Conservation (phyloP, 2,329 filamentous ascomycete genomes). For the Claviceps humidiphila region DNA sequence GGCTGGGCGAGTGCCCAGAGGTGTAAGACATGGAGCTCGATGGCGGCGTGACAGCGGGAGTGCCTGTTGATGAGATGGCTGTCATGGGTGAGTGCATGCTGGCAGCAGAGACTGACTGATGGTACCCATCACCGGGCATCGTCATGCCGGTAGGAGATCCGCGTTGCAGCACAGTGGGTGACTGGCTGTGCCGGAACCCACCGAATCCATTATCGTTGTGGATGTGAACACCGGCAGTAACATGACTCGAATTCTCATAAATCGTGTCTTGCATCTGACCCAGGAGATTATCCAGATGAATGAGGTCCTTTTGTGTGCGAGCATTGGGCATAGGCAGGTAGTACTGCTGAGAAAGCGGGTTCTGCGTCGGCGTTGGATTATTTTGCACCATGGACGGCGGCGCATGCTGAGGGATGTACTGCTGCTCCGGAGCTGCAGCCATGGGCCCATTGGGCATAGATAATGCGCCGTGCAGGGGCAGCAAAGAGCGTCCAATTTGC, state of each 20-base stretch:
- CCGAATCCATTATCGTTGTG: conserved; percentile 54
- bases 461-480: conserved; percentile 64
- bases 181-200: conserved; percentile 45
- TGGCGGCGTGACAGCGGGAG: conserved; percentile 63
- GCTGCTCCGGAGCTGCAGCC: conserved; percentile 24
- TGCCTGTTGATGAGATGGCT: conserved; percentile 49
- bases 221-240: conserved; percentile 67
- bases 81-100: conserved; percentile 49
- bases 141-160: conserved; percentile 19
- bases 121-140: conserved; percentile 22
- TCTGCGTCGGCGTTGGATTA: conserved; percentile 45
- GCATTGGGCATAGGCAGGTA: conserved; percentile 77
- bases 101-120: conserved; percentile 34
- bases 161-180: conserved; percentile 31
- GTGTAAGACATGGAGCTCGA: conserved; percentile 65
- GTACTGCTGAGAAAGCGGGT: conserved; percentile 54
- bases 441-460: conserved; percentile 42
- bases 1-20: conserved; percentile 61
- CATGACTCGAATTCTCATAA: conserved; percentile 80
- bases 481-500: conserved; percentile 78
- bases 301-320: conserved; percentile 82
- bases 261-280: conserved; percentile 94
- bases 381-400: conserved; percentile 36
- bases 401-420: conserved; percentile 39
- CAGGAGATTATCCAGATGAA: conserved; percentile 88